Percentiles rank a stretch among this genome's conserved stretches.
phyloP scores from a whole-genome alignment of 208 protist species.

The Porcisia hertigi region DNA sequence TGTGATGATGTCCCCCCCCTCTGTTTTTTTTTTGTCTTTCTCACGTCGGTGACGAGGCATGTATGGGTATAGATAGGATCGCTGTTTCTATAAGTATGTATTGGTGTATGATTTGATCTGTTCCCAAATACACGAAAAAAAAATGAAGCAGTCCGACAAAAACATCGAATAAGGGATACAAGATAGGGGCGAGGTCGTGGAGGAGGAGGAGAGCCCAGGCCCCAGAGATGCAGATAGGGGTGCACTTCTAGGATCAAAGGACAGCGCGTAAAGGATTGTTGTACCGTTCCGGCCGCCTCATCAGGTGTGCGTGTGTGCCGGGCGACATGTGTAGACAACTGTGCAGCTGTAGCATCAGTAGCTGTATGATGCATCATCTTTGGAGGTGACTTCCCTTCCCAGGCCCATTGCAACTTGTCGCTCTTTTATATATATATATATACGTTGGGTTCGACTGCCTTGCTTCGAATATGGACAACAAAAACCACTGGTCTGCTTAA shows the following conservation, averaged over 20 bases:
- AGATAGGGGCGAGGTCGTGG: neutral
- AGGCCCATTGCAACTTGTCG: no score
- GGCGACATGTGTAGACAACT: neutral
- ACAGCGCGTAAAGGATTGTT: neutral
- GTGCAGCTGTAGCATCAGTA: neutral
- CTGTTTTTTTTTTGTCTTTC: neutral
- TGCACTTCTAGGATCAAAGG: neutral
- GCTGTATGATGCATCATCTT: neutral
- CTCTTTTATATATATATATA: no score
- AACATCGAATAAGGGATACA: neutral
- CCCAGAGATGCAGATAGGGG: neutral
- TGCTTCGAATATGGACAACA: neutral
- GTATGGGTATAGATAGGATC: no score
- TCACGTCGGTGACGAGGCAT: no score
- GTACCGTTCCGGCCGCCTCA: neutral
- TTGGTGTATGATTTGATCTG: neutral
- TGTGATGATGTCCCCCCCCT: neutral
- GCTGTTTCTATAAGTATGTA: conserved; percentile 20
- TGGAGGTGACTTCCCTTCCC: neutral
- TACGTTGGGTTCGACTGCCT: neutral
- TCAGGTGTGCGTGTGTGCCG: neutral
- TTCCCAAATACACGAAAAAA: no score
- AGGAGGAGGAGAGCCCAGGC: neutral
- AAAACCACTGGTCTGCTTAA: neutral
- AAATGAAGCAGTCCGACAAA: neutral